Conservation (phyloP, 805 yeast species). For the Zygosaccharomyces gambellarensis region DNA sequence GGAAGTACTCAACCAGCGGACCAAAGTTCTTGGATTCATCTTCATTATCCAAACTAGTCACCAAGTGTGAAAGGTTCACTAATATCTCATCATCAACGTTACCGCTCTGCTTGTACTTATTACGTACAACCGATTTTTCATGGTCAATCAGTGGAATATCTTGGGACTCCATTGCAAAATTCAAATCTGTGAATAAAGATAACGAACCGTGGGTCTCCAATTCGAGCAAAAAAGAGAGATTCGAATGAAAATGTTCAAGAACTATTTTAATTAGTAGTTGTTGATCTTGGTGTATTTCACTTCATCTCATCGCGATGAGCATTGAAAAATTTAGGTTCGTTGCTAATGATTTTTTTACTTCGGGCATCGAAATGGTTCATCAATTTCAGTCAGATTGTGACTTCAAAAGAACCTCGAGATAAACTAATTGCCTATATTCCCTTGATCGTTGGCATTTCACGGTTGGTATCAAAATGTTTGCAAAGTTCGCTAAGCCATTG, state of each 20-base stretch:
- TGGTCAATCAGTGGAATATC: background rate
- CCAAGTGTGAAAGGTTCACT: conserved; percentile 22
- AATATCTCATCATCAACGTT: conserved; percentile 29
- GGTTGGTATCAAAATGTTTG: background rate
- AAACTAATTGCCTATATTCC: background rate
- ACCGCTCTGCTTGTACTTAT: conserved; percentile 16
- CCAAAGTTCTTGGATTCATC: conserved; percentile 21
- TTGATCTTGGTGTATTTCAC: background rate
- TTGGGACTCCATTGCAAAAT: conserved; percentile 5
- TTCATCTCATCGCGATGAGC: conserved; percentile 11
- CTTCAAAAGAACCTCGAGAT: background rate
- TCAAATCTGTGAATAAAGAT: background rate
- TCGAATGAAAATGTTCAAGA: too few species aligned
- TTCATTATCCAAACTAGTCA: conserved; percentile 19
- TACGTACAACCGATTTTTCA: background rate
- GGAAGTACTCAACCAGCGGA: conserved; percentile 32
- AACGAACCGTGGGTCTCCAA: background rate
- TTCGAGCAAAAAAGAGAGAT: background rate
- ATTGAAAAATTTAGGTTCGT: conserved; percentile 15
- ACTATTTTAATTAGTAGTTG: background rate
- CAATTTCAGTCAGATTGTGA: background rate
- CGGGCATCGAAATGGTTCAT: background rate
- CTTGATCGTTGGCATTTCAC: background rate
- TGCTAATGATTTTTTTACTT: background rate
- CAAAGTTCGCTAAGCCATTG: conserved; percentile 1